Evolutionary conservation across 2,329 filamentous ascomycete species (phyloP), one percentile per base, ranked within the genome.

Genomic region (Ceratocystis diversiconidia): DNA sequence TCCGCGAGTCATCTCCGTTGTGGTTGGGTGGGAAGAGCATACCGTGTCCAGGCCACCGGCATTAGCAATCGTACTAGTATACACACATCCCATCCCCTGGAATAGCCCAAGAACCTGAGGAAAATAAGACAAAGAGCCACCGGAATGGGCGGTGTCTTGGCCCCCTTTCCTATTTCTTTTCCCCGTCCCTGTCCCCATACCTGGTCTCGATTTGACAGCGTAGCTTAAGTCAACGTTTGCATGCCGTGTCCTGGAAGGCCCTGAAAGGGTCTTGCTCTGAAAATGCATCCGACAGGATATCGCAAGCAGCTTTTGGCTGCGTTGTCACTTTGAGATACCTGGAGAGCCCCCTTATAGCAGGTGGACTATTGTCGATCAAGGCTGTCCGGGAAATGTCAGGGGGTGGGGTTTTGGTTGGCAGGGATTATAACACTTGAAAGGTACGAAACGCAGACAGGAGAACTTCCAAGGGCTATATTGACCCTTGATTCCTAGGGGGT

Each of bases 351-450:
- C 55, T 32, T 36, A 59, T 36, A 59, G 19, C 55, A 52, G 22
- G n/a, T n/a, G 28, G 28, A 3, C 48, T 59, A 7, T 59, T 36
- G 55, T 59, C 55, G 55, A 59, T 59, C 55, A 59, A 15, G 32
- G 55, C 28, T 59, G 32, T 1, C 28, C 55, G 5, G 55, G 55
- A 59, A 59, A 59, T 59, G 55, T 59, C 55, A 59, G 55, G 55
- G 55, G 25, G 7, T 41, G 36, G 36, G 36, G 36, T 12, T 41
- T 41, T 41, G 36, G 36, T 32, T 30, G 28, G n/a, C 55, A 59
- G 55, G 55, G 55, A 59, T 59, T 8, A 36, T n/a, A 30, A 36
- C 55, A 59, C 15, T n/a, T 36, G 55, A 59, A 59, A 19, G 55
- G 55, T 59, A 52, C 30, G 55, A 36, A 59, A 32, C 55, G 28